phyloP scores from a whole-genome alignment of 257 asterid species.

The Cinchona pubescens region DNA sequence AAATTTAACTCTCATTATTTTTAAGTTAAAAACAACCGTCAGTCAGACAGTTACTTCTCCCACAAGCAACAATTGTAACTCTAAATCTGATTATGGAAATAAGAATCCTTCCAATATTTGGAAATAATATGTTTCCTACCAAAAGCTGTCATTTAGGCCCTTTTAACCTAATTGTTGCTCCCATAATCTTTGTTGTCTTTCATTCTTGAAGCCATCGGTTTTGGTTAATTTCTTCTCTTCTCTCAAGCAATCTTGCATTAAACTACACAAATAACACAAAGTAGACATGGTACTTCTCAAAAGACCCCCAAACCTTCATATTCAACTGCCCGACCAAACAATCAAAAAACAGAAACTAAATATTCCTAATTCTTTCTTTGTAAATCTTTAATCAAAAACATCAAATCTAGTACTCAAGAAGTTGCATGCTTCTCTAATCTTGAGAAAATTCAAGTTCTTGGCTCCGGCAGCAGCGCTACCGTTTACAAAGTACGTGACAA shows the following conservation, averaged over 20 bases:
- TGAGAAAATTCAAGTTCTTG: constrained; percentile 7
- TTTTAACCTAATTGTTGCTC: not conserved
- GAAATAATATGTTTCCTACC: not conserved
- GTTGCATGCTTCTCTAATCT: not conserved
- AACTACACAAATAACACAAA: no score
- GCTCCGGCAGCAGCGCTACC: not conserved
- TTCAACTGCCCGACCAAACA: not conserved
- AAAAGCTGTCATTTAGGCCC: not conserved
- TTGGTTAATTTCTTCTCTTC: no score
- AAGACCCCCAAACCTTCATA: not conserved
- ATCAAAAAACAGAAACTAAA: not conserved
- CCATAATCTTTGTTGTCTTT: not conserved
- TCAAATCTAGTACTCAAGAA: not conserved
- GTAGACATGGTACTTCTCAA: not conserved
- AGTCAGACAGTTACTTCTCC: no score
- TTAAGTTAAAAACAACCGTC: no score
- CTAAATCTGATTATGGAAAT: not conserved
- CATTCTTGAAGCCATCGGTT: not conserved
- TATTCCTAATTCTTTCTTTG: not conserved
- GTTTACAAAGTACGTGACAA: constrained; percentile 16
- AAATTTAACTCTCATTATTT: no score
- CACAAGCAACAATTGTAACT: no score
- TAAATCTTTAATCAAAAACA: not conserved
- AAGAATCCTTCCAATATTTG: not conserved
- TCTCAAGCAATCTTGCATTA: not conserved